Evolutionary conservation across 2,329 filamentous ascomycete genomes (phyloP).

Genomic region (Decorospora gaudefroyi): DNA sequence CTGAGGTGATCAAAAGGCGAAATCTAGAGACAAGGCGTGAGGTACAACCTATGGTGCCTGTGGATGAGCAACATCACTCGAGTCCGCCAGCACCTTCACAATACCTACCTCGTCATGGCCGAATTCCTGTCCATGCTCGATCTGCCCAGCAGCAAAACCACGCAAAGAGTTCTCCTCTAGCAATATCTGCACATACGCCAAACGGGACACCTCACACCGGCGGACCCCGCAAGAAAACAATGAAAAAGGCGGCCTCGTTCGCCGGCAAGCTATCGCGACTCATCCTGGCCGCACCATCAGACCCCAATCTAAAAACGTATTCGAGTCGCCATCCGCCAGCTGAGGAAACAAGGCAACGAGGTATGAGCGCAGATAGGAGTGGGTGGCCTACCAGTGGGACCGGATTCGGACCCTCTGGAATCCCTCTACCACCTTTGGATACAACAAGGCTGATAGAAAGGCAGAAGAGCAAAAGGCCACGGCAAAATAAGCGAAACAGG

Average conservation of each 20-base stretch:
- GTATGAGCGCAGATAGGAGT: slow-evolving; percentile 5
- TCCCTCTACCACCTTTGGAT: neutral
- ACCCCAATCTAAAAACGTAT: slow-evolving; percentile 15
- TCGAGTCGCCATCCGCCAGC: slow-evolving; percentile 9
- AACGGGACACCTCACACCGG: neutral
- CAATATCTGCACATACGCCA: neutral
- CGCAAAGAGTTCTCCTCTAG: neutral
- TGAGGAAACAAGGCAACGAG: neutral
- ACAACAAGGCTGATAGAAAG: neutral
- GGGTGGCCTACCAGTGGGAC: neutral
- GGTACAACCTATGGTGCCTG: neutral
- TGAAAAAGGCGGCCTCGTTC: slow-evolving; percentile 3
- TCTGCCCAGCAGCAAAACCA: neutral
- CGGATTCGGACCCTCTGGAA: neutral
- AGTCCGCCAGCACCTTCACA: neutral
- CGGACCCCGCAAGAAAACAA: neutral
- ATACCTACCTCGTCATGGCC: neutral
- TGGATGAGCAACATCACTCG: neutral
- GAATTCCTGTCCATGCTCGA: neutral
- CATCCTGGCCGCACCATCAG: slow-evolving; percentile 19
- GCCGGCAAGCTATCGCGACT: slow-evolving; percentile 17
- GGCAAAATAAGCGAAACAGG: neutral
- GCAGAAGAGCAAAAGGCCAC: neutral
- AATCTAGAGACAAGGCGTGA: neutral
- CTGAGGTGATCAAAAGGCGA: neutral